phyloP scores from a whole-genome alignment of 1,284 basidiomycete genomes.

The Exobasidium cylindrosporum region DNA sequence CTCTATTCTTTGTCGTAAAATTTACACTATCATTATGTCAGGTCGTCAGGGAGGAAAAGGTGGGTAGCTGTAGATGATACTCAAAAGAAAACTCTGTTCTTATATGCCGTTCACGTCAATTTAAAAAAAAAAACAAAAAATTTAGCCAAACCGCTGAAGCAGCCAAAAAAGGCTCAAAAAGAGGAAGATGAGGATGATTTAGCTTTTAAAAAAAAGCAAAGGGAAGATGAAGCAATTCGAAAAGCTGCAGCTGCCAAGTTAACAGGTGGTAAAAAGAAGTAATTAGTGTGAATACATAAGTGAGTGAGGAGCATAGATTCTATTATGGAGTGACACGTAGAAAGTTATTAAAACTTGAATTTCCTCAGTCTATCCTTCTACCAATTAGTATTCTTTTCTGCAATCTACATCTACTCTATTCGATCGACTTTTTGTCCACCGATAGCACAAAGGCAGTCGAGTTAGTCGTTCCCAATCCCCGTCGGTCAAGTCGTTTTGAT shows the following conservation, averaged over 20 bases:
- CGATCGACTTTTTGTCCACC: constrained; percentile 9
- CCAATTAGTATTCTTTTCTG: constrained; percentile 9
- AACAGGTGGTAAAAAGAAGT: constrained; percentile 16
- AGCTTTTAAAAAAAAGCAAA: constrained; percentile 22
- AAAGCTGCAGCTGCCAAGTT: constrained; percentile 20
- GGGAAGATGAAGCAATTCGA: constrained; percentile 16
- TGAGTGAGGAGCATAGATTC: background rate
- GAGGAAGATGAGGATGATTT: constrained; percentile 19
- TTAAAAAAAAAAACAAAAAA: background rate
- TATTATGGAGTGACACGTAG: too few relatives aligned
- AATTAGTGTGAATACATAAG: too few relatives aligned
- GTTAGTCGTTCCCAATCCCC: constrained; percentile 8
- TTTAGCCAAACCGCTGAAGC: constrained; percentile 18
- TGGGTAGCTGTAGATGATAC: background rate
- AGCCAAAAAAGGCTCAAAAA: constrained; percentile 18
- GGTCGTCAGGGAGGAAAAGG: constrained; percentile 3
- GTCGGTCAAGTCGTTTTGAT: constrained; percentile 1
- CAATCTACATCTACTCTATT: constrained; percentile 14
- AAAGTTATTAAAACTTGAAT: too few relatives aligned
- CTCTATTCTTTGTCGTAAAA: too few relatives aligned
- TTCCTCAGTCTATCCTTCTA: too few relatives aligned
- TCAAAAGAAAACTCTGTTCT: background rate
- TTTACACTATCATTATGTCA: too few relatives aligned
- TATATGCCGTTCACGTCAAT: background rate
- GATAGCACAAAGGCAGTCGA: constrained; percentile 5